Base-by-base conservation (phyloP, 495 filamentous ascomycete species). In the Sordaria brevicollis region DNA sequence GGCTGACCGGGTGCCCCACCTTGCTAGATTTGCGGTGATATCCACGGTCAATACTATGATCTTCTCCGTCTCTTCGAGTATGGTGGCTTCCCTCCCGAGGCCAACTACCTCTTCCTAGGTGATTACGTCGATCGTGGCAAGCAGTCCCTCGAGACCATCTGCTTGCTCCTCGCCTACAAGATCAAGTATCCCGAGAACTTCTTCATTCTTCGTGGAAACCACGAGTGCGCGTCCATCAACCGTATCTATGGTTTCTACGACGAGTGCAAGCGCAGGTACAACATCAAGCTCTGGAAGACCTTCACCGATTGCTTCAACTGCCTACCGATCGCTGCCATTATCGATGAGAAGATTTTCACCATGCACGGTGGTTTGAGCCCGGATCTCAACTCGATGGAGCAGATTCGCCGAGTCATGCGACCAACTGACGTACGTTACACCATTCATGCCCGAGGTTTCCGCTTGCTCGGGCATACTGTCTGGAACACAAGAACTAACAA, bases 171-270 rank as follows among this genome's bases (percentile, higher is more conserved):
- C 11, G 95, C 95, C 17, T 99, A 99, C 88, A 99, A 99, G 89
- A 99, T 99, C 87, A 98, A 98, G 85, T 99, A 97, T 80, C 95
- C 95, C 39, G 95, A 99, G 85, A 99, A 99, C 86, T 99, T 99
- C 87, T 99, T 99, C 86, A 91, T 99, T 75, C 87, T 99, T 62
- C 92, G 95, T 73, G 95, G 95, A 69, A 99, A 99, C 87, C 95
- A 99, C 84, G 95, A 99, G 80, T 99, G 95, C 83, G 95, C 95
- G 31, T 97, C 95, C 25, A 99, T 99, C 86, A 99, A 99, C 85
- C 96, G 95, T 81, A 99, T 99, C 83, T 99, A 99, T 75, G 95
- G 95, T 54, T 99, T 99, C 85, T 99, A 99, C 84, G 95, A 99
- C 79, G 95, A 99, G 81, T 99, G 95, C 88, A 99, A 99, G 86